Conservation (phyloP, 2,329 filamentous ascomycete species). For the Diaporthe helianthi region DNA sequence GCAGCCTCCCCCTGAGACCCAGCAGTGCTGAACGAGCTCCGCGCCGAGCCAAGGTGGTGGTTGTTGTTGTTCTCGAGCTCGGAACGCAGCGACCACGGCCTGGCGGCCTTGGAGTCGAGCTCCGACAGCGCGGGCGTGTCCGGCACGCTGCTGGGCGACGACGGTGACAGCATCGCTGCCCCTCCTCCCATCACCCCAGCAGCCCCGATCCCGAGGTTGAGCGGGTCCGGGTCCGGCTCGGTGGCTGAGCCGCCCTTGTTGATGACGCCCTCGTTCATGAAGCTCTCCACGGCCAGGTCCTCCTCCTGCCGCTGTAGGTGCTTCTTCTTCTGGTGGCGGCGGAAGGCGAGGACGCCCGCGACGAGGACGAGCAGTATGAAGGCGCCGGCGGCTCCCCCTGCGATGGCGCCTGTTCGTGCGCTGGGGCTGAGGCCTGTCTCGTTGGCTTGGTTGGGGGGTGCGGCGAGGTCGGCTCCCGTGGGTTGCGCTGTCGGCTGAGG, state of each 20-base stretch:
- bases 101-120: slow-evolving; percentile 35
- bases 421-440: slow-evolving; percentile 36
- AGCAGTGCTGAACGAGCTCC: background rate
- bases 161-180: background rate
- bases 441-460: background rate
- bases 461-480: background rate
- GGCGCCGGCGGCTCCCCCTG: slow-evolving; percentile 36
- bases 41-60: background rate
- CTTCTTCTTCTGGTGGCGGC: slow-evolving; percentile 30
- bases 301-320: background rate
- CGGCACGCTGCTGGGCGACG: background rate
- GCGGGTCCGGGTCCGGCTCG: slow-evolving; percentile 18
- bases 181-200: no score
- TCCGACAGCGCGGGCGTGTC: slow-evolving; percentile 32
- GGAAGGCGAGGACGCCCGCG: slow-evolving; percentile 34
- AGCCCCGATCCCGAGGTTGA: slow-evolving; percentile 16
- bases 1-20: background rate
- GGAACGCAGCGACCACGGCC: slow-evolving; percentile 38
- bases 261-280: background rate
- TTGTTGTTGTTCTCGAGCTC: slow-evolving; percentile 33
- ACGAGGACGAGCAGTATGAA: slow-evolving; percentile 36
- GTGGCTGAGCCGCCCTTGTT: background rate
- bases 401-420: slow-evolving; percentile 39
- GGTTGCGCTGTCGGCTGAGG: slow-evolving; percentile 20
- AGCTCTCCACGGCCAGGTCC: background rate